These are phyloP conservation scores for Durusdinium trenchii DNA, from an alignment of 73 alveolate species.

Conservation along the genomic window DNA sequence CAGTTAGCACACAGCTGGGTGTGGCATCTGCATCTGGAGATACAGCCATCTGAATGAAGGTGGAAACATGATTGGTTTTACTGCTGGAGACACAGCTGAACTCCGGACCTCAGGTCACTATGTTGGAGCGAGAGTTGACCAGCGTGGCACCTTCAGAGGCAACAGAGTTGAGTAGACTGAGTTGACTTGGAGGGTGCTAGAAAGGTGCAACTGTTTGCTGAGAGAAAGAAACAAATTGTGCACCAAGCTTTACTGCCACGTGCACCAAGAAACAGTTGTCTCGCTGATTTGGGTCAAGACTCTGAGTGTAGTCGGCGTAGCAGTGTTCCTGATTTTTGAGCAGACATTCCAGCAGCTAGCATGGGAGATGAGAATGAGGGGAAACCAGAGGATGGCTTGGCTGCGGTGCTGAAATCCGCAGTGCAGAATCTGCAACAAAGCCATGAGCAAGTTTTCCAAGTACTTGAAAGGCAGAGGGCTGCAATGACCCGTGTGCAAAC, in stretches of 20 bases:
- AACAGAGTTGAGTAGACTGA: no score
- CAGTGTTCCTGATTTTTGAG: background rate
- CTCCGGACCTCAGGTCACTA: constrained; percentile 12
- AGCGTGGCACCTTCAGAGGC: constrained; percentile 89
- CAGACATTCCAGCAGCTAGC: background rate
- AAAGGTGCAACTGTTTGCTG: no score
- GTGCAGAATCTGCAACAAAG: background rate
- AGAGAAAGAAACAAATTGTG: background rate
- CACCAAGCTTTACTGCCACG: background rate
- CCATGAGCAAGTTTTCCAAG: constrained; percentile 5
- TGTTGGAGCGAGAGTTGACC: background rate
- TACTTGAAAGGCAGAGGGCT: constrained; percentile 25
- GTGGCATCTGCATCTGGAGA: background rate
- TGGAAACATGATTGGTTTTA: no score
- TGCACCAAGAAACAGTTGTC: no score
- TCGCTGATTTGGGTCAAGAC: background rate
- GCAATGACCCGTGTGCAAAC: constrained; percentile 30
- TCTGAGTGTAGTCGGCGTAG: no score
- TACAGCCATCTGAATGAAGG: background rate
- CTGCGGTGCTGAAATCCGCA: constrained; percentile 9
- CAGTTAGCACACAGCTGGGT: background rate
- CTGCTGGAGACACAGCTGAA: background rate
- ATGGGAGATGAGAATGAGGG: no score
- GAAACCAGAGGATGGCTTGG: constrained; percentile 14
- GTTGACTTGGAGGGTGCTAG: no score